phyloP scores from a whole-genome alignment of 257 asterid genomes.

The Salvia hispanica region DNA sequence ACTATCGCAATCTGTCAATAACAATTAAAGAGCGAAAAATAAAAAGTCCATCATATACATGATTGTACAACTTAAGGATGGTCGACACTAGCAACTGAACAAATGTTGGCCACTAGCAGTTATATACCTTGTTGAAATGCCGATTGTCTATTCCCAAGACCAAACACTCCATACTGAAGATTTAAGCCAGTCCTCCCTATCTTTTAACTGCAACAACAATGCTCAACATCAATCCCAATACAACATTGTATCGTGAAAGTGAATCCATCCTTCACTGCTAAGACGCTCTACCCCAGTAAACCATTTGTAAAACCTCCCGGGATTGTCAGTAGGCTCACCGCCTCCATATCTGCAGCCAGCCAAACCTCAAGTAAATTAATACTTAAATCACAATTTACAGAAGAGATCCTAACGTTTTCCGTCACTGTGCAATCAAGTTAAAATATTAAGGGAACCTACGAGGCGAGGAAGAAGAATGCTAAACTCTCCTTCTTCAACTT shows the following conservation, averaged over 20 bases:
- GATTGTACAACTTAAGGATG: slow-evolving; percentile 1
- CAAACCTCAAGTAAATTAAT: slow-evolving; percentile 40
- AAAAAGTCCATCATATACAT: neutral
- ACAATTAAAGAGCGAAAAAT: slow-evolving; percentile 19
- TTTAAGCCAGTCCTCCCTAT: slow-evolving; percentile 74
- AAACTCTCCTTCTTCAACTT: slow-evolving; percentile 78
- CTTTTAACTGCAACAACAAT: slow-evolving; percentile 67
- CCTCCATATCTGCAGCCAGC: slow-evolving; percentile 84
- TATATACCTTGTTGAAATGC: slow-evolving; percentile 88
- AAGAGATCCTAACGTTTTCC: neutral
- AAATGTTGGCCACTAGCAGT: slow-evolving; percentile 6
- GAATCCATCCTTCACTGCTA: no score
- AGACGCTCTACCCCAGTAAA: slow-evolving; percentile 65
- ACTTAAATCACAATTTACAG: slow-evolving; percentile 14
- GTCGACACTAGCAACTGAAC: slow-evolving; percentile 7
- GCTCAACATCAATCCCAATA: slow-evolving; percentile 25
- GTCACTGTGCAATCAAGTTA: slow-evolving; percentile 21
- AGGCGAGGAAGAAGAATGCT: slow-evolving; percentile 85
- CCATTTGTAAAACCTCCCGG: slow-evolving; percentile 98
- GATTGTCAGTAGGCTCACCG: slow-evolving; percentile 98
- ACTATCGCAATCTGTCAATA: slow-evolving; percentile 72
- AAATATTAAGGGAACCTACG: slow-evolving; percentile 55
- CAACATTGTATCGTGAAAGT: slow-evolving; percentile 10
- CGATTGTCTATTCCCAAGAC: slow-evolving; percentile 98
- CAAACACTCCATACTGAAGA: slow-evolving; percentile 84